A percentile compares a stretch with the other conserved stretches of the same genome.
Evolutionary conservation across 805 yeast species (phyloP).

Genomic region (Henningerozyma blattae): DNA sequence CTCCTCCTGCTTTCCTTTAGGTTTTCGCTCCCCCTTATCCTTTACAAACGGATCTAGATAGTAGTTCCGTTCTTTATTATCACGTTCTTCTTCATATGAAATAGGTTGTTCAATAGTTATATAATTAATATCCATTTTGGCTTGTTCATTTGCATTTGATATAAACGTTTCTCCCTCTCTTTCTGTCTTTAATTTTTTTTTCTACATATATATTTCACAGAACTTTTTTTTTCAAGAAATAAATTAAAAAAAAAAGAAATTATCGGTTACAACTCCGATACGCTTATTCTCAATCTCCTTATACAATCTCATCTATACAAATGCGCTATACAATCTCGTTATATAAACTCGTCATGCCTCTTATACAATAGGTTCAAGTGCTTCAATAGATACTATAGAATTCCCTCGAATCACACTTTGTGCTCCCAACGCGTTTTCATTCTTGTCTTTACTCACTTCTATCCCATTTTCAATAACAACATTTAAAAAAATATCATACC

Average conservation of each 20-base stretch:
- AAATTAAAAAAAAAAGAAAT: too few relatives aligned
- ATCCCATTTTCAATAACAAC: slow-evolving; percentile 60
- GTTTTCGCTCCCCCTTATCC: too few relatives aligned
- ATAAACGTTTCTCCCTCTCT: neutral
- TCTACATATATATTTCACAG: neutral
- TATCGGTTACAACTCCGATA: too few relatives aligned
- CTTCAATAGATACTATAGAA: slow-evolving; percentile 64
- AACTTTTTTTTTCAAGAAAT: slow-evolving; percentile 1
- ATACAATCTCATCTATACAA: too few relatives aligned
- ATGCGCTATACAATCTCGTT: too few relatives aligned
- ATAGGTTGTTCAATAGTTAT: neutral
- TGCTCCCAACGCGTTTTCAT: slow-evolving; percentile 48
- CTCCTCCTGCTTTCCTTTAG: too few relatives aligned
- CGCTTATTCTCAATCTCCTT: too few relatives aligned
- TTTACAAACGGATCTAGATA: too few relatives aligned
- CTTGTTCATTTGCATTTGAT: neutral
- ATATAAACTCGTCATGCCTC: too few relatives aligned
- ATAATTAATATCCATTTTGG: neutral
- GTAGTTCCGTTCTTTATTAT: too few relatives aligned
- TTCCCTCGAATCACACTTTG: slow-evolving; percentile 63
- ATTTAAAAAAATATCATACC: slow-evolving; percentile 74
- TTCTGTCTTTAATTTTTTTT: neutral
- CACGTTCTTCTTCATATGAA: too few relatives aligned
- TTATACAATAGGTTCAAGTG: slow-evolving; percentile 10
- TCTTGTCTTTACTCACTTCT: slow-evolving; percentile 42